phyloP scores from a whole-genome alignment of 2,329 filamentous ascomycete genomes.

The Bertia moriformis region DNA sequence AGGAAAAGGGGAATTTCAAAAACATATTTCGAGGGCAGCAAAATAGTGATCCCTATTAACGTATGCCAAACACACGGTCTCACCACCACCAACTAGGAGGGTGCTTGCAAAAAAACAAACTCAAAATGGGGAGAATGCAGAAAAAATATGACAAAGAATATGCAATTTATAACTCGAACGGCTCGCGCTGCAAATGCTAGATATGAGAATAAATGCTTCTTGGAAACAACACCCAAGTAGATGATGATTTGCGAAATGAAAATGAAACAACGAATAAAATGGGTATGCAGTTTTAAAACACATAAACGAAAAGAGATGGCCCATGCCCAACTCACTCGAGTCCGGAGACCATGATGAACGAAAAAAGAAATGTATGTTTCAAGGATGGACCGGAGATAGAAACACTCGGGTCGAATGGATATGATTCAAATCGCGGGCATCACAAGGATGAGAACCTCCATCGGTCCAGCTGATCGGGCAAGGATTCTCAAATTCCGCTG shows the following conservation, averaged over 20 bases:
- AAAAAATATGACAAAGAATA: neutral
- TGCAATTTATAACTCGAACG: neutral
- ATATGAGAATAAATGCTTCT: neutral
- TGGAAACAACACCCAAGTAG: neutral
- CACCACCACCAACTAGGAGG: neutral
- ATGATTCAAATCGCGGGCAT: neutral
- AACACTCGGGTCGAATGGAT: neutral
- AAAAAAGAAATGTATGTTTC: neutral
- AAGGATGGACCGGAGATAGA: neutral
- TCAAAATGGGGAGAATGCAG: neutral
- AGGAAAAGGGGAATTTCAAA: neutral
- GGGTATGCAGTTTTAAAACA: constrained; percentile 1
- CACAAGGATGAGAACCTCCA: neutral
- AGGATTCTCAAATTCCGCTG: neutral
- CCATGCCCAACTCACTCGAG: no score
- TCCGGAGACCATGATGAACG: no score
- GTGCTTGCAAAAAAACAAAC: neutral
- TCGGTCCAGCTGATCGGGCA: neutral
- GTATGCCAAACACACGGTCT: neutral
- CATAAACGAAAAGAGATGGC: neutral
- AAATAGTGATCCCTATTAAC: neutral
- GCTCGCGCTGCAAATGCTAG: constrained; percentile 1
- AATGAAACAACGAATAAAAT: neutral
- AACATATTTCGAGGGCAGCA: neutral
- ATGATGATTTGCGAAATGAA: neutral